Percentiles rank a stretch among this genome's conserved stretches.
These are phyloP conservation scores for Candida rishiriensis DNA, from an alignment of 805 yeast species.

Conservation along the genomic window DNA sequence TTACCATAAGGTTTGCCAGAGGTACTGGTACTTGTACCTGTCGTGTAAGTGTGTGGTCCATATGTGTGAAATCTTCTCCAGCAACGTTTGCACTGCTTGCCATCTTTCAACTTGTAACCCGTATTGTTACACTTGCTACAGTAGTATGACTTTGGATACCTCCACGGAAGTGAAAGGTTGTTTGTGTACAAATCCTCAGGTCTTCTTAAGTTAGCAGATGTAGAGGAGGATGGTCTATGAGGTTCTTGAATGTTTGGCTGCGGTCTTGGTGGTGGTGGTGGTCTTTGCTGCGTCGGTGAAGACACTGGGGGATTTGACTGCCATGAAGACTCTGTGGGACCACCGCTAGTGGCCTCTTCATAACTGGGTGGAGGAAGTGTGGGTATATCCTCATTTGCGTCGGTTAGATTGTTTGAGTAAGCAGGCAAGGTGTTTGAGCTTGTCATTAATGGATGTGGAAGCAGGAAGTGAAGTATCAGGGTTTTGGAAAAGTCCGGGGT, in stretches of 20 bases:
- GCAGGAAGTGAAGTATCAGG: background rate
- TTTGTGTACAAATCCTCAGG: conserved; percentile 39
- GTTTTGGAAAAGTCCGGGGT: too few species aligned
- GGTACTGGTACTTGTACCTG: too few species aligned
- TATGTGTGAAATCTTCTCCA: conserved; percentile 53
- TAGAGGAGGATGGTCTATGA: background rate
- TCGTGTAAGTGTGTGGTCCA: background rate
- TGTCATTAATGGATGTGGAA: background rate
- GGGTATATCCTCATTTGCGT: conserved; percentile 6
- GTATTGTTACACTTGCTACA: conserved; percentile 75
- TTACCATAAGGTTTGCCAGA: too few species aligned
- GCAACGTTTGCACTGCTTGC: conserved; percentile 65
- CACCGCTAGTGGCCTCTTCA: conserved; percentile 8
- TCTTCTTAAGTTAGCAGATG: conserved; percentile 6
- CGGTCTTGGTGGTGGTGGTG: conserved; percentile 18
- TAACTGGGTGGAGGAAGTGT: conserved; percentile 12
- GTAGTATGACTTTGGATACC: conserved; percentile 55
- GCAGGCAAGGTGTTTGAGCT: background rate
- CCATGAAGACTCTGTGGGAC: conserved; percentile 37
- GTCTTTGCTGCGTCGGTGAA: conserved; percentile 11
- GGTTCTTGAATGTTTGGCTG: background rate
- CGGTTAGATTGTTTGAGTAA: background rate
- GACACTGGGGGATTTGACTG: conserved; percentile 28
- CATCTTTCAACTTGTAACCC: conserved; percentile 57
- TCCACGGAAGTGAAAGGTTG: conserved; percentile 53